Conservation (phyloP, 2,329 filamentous ascomycete genomes). For the Amylocarpus encephaloides region DNA sequence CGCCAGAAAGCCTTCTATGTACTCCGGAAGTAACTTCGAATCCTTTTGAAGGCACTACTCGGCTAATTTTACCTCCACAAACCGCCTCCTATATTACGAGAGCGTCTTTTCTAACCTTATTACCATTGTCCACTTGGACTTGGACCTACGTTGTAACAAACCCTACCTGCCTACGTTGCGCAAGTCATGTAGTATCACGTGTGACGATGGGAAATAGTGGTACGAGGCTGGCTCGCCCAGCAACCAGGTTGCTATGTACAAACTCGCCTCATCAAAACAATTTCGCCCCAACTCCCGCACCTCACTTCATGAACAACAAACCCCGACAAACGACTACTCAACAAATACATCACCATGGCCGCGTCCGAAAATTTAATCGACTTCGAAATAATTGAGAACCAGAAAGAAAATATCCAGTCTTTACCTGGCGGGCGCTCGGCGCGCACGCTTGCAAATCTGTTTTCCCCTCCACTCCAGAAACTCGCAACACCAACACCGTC, state of each 20-base stretch:
- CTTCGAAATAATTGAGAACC: conserved; percentile 91
- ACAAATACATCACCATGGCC: conserved; percentile 37
- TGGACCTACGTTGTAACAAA: too few relatives aligned
- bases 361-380: conserved; percentile 50
- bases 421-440: conserved; percentile 85
- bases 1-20: too few relatives aligned
- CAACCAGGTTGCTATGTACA: neutral
- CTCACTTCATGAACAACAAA: neutral
- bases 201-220: too few relatives aligned
- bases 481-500: conserved; percentile 59
- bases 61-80: too few relatives aligned
- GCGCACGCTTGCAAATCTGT: conserved; percentile 76
- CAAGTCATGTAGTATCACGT: too few relatives aligned
- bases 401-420: conserved; percentile 97
- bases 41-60: too few relatives aligned
- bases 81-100: too few relatives aligned
- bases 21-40: too few relatives aligned
- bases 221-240: neutral
- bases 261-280: neutral
- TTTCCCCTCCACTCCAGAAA: conserved; percentile 57
- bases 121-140: too few relatives aligned
- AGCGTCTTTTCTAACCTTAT: too few relatives aligned
- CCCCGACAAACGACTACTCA: conserved; percentile 8
- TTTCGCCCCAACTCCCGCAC: too few relatives aligned
- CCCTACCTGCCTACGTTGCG: too few relatives aligned